Conservation (phyloP, 2,329 filamentous ascomycete genomes). For the Plenodomus lindquistii region DNA sequence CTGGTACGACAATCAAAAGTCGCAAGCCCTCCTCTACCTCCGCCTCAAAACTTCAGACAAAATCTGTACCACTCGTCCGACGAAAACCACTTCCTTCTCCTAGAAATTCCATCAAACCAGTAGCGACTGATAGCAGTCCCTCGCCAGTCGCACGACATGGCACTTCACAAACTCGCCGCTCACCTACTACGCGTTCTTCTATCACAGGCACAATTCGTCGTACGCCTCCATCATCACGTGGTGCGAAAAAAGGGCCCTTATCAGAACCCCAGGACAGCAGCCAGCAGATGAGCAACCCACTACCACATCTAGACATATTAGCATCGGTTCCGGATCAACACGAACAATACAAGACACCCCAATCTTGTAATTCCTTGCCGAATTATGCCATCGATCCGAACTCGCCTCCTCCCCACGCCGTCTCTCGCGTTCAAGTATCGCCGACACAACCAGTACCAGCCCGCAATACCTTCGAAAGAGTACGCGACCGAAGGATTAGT, state of each 20-base stretch:
- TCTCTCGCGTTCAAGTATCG: constrained; percentile 24
- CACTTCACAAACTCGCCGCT: constrained; percentile 13
- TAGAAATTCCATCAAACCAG: constrained; percentile 6
- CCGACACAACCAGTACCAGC: constrained; percentile 26
- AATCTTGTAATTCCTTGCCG: constrained; percentile 6
- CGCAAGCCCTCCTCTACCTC: constrained; percentile 5
- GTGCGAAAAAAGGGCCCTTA: constrained; percentile 17
- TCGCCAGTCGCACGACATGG: constrained; percentile 19
- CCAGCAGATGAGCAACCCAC: constrained; percentile 6
- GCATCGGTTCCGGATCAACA: constrained; percentile 30
- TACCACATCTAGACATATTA: constrained; percentile 20
- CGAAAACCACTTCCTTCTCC: constrained; percentile 11
- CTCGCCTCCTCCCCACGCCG: constrained; percentile 14
- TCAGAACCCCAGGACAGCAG: constrained; percentile 12
- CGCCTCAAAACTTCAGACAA: constrained; percentile 2
- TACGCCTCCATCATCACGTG: constrained; percentile 6
- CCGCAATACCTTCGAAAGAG: constrained; percentile 22
- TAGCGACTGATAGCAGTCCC: constrained; percentile 16
- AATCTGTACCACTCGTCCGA: constrained; percentile 1
- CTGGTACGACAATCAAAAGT: constrained; percentile 4
- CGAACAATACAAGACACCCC: constrained; percentile 20
- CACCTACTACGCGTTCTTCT: constrained; percentile 6
- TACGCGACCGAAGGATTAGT: constrained; percentile 23
- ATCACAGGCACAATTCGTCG: not conserved
- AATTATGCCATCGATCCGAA: not conserved